phyloP scores from a whole-genome alignment of 345 rosid genomes.

The Trapa incisa region DNA sequence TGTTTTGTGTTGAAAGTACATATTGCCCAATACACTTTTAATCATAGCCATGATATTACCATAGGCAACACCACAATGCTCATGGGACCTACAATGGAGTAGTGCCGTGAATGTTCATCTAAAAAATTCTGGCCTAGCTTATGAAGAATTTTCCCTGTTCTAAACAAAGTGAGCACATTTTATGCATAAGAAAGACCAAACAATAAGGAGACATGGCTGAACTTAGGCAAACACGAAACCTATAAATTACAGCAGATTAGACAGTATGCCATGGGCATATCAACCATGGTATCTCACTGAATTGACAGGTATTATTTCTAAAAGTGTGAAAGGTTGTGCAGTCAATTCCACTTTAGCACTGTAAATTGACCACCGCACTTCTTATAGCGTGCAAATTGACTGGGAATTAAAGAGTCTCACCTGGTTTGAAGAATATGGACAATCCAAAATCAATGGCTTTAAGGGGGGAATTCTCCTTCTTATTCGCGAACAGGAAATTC shows the following conservation, averaged over 20 bases:
- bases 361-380: too few relatives aligned
- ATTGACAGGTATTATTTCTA: not conserved
- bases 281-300: not conserved
- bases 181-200: too few relatives aligned
- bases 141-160: not conserved
- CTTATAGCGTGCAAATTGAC: not conserved
- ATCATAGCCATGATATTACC: not conserved
- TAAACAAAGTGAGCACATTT: not conserved
- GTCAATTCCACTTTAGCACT: not conserved
- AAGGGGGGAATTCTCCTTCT: constrained; percentile 96
- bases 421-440: constrained; percentile 97
- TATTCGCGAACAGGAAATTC: constrained; percentile 89
- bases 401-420: constrained; percentile 21
- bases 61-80: not conserved
- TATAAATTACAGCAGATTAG: not conserved
- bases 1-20: too few relatives aligned
- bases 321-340: not conserved
- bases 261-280: not conserved
- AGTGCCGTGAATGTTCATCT: not conserved
- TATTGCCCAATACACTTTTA: too few relatives aligned
- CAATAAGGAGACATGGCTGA: too few relatives aligned
- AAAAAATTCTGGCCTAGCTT: not conserved
- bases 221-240: not conserved
- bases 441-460: constrained; percentile 98
- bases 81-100: not conserved